Evolutionary conservation across 345 rosid species (phyloP), one percentile per base, ranked within the genome.

Genomic region (Mercurialis annua): DNA sequence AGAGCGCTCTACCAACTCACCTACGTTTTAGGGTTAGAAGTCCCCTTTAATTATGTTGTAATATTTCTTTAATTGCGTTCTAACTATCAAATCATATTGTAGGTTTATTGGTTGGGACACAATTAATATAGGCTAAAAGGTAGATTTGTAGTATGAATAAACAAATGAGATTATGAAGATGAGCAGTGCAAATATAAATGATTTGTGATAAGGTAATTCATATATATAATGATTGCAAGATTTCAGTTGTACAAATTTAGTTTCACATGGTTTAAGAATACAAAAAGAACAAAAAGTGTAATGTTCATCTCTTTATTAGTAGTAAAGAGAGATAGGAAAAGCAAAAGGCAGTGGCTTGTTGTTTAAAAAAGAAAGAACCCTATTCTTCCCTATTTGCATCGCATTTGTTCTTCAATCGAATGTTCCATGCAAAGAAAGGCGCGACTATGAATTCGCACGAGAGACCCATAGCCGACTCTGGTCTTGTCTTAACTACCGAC

Each of bases 401-500:
- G 88, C 97, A 90, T 90, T 88, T 92, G 97, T 84, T 90, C 93
- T 80, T 85, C 88, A 80, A 87, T 87, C 87, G 76, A 88, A 95
- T 95, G 99, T 95, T 92, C 98, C 97, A 90, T 77, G 75, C 85
- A 57, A 90, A 88, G 96, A 95, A 89, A 81, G 85, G 92, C 73
- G 88, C 97, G 54, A 74, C 76, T 88, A 89, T 92, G 96, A 92
- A 87, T 89, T 85, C 94, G 81, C 83, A 91, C 73, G 97, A 91
- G 36, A 85, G 96, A 76, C 70, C 85, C 73, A 89, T 91, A 84
- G 99, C 91, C 0, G 99, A 95, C 83, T 95, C 99, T 56, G 99
- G 99, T 60, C 94, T 95, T 20, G 99, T 95, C 72, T 90, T 95
- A 81, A 95, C 99, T 73, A 95, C 99, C 16, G 99, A 95, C 81